Evolutionary conservation across 768 basidiomycete species (phyloP), one percentile per base, ranked within the genome.

Genomic region (Cystofilobasidium macerans): DNA sequence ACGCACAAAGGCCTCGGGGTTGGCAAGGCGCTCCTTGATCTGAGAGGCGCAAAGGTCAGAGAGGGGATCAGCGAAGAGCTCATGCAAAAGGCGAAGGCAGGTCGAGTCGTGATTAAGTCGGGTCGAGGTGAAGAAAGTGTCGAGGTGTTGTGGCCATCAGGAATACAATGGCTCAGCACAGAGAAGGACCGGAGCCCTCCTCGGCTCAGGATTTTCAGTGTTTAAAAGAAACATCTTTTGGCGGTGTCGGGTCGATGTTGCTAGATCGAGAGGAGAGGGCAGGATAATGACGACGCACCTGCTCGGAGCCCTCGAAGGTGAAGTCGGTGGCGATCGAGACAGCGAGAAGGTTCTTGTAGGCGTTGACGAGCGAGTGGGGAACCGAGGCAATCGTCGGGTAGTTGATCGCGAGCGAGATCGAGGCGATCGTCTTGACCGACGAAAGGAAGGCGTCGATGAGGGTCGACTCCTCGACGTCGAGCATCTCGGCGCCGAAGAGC

Each of bases 281-380:
- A 72, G 61, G 57, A 42, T 22, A 53, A 69, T 54, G 58, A 61
- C 26, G 66, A 60, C 83, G 73, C 69, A 90, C 91, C 88, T 95
- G 89, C 76, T 89, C 89, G 65, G 88, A 82, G 68, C 85, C 92
- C 74, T 93, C 89, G 78, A 97, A 97, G 62, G 86, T 83, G 84
- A 92, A 92, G 54, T 98, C 93, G 68, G 95, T 97, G 54, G 82
- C 85, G 65, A 97, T 78, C 48, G 90, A 85, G 71, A 98, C 78
- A 43, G 90, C 87, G 70, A 99, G 79, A 70, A 98, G 78, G 82
- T 98, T 99, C 86, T 99, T 99, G 88, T 97, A 98, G 51, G 92
- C 84, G 81, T 97, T 97, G 82, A 98, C 90, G 68, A 99, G 84
- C 35, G 90, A 88, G 83, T 99, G 95, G 53, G 82, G 78, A 71